Percentiles rank a stretch among this genome's conserved stretches.
Evolutionary conservation across 768 basidiomycete genomes (phyloP).

Genomic region (Boletus pseudo-olivaceus): DNA sequence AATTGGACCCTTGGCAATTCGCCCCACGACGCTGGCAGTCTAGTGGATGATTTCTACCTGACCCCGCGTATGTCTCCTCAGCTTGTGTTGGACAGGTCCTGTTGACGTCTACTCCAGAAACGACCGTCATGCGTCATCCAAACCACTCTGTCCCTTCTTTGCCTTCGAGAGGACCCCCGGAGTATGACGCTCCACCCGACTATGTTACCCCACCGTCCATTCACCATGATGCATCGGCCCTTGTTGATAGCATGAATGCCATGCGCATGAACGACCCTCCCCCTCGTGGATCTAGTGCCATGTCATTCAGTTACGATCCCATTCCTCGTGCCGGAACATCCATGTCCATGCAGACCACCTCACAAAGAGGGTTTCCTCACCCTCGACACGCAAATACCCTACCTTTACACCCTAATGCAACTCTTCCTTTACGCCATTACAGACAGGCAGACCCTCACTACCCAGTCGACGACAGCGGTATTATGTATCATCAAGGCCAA

Average conservation of each 20-base stretch:
- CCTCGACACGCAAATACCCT: constrained; percentile 44
- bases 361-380: constrained; percentile 29
- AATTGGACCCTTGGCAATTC: constrained; percentile 2
- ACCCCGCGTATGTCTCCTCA: constrained; percentile 19
- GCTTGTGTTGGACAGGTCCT: neutral
- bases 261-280: constrained; percentile 49
- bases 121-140: constrained; percentile 39
- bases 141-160: constrained; percentile 49
- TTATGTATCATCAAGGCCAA: constrained; percentile 9
- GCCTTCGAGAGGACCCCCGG: constrained; percentile 36
- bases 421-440: constrained; percentile 18
- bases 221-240: constrained; percentile 39
- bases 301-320: constrained; percentile 39
- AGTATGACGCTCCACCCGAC: constrained; percentile 28
- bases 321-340: constrained; percentile 55
- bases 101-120: constrained; percentile 15
- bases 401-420: constrained; percentile 29
- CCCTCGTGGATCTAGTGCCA: constrained; percentile 29
- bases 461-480: constrained; percentile 33
- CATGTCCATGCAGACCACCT: constrained; percentile 44
- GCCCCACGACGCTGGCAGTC: constrained; percentile 2
- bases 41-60: constrained; percentile 17
- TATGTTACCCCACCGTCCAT: constrained; percentile 33
- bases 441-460: constrained; percentile 29
- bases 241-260: constrained; percentile 50